phyloP scores from a whole-genome alignment of 805 yeast species.

The Candida nonsorbophila region DNA sequence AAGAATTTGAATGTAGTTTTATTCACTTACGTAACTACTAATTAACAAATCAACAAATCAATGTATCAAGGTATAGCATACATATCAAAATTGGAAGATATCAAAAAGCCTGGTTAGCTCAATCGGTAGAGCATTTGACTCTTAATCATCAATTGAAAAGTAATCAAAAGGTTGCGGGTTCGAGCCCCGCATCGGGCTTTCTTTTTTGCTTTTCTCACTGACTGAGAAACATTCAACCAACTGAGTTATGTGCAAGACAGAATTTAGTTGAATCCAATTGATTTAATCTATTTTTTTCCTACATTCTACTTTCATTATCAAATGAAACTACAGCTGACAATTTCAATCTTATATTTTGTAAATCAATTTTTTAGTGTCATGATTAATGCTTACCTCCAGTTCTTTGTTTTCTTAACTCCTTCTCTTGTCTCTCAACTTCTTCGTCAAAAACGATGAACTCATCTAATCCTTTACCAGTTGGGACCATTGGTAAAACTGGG shows the following conservation, averaged over 20 bases:
- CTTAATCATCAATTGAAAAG: too few relatives aligned
- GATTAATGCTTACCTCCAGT: slow-evolving; percentile 62
- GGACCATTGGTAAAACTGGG: slow-evolving; percentile 97
- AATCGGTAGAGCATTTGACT: slow-evolving; percentile 26
- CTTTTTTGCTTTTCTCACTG: slow-evolving; percentile 7
- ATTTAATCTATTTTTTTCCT: slow-evolving; percentile 1
- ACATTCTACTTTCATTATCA: background rate
- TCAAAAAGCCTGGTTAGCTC: slow-evolving; percentile 29
- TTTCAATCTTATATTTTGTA: background rate
- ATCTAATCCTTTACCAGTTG: slow-evolving; percentile 90
- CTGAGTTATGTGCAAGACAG: too few relatives aligned
- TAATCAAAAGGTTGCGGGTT: slow-evolving; percentile 31
- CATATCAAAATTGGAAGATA: too few relatives aligned
- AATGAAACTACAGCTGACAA: background rate
- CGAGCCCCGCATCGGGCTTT: slow-evolving; percentile 31
- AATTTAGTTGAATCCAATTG: too few relatives aligned
- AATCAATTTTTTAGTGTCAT: background rate
- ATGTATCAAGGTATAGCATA: too few relatives aligned
- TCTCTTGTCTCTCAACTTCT: slow-evolving; percentile 68
- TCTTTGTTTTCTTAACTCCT: slow-evolving; percentile 62
- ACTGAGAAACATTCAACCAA: too few relatives aligned
- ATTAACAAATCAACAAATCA: too few relatives aligned
- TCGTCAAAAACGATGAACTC: slow-evolving; percentile 88
- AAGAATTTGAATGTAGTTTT: too few relatives aligned
- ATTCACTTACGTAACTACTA: too few relatives aligned